These are phyloP conservation scores for Porphyrellus cyaneotinctus DNA, from an alignment of 768 basidiomycete species.

Conservation along the genomic window DNA sequence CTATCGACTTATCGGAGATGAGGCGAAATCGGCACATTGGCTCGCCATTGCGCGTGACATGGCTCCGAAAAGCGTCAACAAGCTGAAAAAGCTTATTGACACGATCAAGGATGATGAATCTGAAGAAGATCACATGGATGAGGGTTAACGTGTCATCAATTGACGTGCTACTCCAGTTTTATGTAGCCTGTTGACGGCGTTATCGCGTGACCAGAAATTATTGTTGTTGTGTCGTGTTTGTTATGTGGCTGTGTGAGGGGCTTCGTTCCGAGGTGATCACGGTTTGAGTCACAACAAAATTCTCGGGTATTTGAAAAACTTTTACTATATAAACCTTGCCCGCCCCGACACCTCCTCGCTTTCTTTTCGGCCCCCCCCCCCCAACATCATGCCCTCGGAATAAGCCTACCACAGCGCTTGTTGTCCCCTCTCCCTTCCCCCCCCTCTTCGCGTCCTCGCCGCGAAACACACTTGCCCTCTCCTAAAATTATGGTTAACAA, in stretches of 20 bases:
- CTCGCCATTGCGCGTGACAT: constrained; percentile 91
- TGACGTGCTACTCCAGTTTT: not conserved
- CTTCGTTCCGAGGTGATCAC: constrained; percentile 30
- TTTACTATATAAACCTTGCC: constrained; percentile 44
- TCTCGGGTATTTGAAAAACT: constrained; percentile 27
- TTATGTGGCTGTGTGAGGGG: constrained; percentile 27
- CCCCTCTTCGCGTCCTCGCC: constrained; percentile 21
- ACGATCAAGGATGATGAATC: constrained; percentile 58
- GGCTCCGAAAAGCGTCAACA: constrained; percentile 83
- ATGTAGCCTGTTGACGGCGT: constrained; percentile 10
- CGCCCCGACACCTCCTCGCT: constrained; percentile 20
- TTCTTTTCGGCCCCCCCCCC: constrained; percentile 18
- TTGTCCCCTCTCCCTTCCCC: constrained; percentile 8
- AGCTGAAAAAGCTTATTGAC: constrained; percentile 76
- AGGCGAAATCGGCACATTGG: constrained; percentile 73
- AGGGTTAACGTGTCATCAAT: constrained; percentile 40
- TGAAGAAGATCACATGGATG: constrained; percentile 69
- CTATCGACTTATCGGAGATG: constrained; percentile 78
- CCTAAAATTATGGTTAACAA: constrained; percentile 75
- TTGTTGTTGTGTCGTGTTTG: constrained; percentile 22
- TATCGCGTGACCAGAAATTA: constrained; percentile 24
- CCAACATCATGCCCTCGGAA: constrained; percentile 39
- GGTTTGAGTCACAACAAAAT: constrained; percentile 32
- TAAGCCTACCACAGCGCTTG: constrained; percentile 10
- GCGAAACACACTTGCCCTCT: constrained; percentile 26